Base-by-base conservation (phyloP, 108 stramenopile species). In the Heterococcus sp. region DNA sequence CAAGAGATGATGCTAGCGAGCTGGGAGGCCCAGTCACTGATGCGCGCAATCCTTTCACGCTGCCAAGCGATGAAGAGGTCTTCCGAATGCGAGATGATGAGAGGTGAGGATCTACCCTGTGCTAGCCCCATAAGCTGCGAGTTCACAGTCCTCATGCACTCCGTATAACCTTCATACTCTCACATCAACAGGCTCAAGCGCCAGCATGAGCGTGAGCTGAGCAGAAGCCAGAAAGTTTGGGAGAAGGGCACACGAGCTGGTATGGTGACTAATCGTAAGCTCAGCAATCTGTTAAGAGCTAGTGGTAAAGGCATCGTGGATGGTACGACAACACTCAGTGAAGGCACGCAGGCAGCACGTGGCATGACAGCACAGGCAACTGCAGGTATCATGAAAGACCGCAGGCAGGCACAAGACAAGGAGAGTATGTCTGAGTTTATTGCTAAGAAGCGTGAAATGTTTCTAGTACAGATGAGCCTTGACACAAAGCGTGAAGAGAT, bases 401-500 rank as follows among this genome's bases (percentile, higher is more conserved):
- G 46, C 14, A 8, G 46, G 21, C 46, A 58, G 46, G 46, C 21
- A 37, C 89, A 86, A 66, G 90, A 91, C 71, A 90, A 88, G 75
- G 90, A 91, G 69, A 90, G 38, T 67, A 89, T 89, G 88, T 77
- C 86, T 3, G 90, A 91, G 37, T 91, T 91, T 69, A 78, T 92
- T 4, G 86, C 82, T 5, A 91, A 91, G 85, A 91, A 91, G 75
- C 84, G 89, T 0, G 91, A 91, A 71, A 91, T 92, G 91, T 91
- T 92, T 36, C 85, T 91, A 28, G 85, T 91, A 32, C 90, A 92
- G 65, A 90, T 92, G 89, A 70, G 88, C 67, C 88, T 91, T 26
- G 91, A 91, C 71, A 91, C 90, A 14, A 91, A 92, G 78, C 75
- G 91, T 11, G 92, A 91, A 83, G 92, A 92, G 87, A 92, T 92